Base-by-base conservation (phyloP, 257 asterid genomes). In the Galeopsis tetrahit region DNA sequence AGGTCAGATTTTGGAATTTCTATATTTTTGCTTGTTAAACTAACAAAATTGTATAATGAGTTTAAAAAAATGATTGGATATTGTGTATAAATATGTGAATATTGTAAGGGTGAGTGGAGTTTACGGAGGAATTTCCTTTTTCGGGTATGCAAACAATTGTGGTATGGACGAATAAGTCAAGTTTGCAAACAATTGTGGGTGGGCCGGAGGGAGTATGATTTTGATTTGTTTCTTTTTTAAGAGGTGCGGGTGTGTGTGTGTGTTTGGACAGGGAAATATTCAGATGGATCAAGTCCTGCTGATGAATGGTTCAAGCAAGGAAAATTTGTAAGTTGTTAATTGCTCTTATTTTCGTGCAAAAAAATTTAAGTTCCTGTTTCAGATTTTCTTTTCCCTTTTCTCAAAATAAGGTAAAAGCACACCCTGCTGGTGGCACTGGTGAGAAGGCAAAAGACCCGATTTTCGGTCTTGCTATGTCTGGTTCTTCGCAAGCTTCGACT, bases 381-480 rank as follows among this genome's bases (percentile, higher is more conserved):
- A 35, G 21, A 1, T 48, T 46, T n/a, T 33, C 0, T 44, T 11
- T 7, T 21, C 1, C 5, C 14, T 15, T 55, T 21, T 28, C 8
- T 42, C 35, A 32, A 2, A n/a, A 8, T 60, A 67, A 93, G 98
- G 89, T 93, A 79, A 89, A 91, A 85, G 97, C 97, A 55, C 88
- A 86, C 76, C 76, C 88, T 61, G 95, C 88, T 64, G 89, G 87
- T 67, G 96, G 96, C 56, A 89, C 83, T 31, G 96, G 98, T 38
- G 97, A 88, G 87, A 89, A 85, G 81, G 96, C 97, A 10, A 93
- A 89, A 66, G 97, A 93, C 83, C 96, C 94, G 0, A 80, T 93
- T 17, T 93, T 93, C 43, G 97, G 96, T 15, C 96, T 93, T 21
- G 81, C 79, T 58, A 89, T 93, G 97, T 88, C 95, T 11, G 84